phyloP scores from a whole-genome alignment of 768 basidiomycete species.

The Amanita rimosa region DNA sequence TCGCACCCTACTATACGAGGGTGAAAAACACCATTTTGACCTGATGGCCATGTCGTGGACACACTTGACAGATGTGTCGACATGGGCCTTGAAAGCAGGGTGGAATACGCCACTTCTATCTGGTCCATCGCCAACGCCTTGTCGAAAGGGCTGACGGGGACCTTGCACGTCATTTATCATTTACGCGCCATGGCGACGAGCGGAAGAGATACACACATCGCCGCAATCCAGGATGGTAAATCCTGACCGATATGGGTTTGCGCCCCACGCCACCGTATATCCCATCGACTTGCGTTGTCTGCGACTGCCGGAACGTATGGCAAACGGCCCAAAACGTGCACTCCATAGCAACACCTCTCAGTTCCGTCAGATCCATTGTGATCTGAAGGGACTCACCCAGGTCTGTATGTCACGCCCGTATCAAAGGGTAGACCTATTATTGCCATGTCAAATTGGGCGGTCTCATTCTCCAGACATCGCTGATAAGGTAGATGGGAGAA shows the following conservation, averaged over 20 bases:
- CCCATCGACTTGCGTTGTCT: conserved; percentile 45
- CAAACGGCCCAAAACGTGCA: conserved; percentile 81
- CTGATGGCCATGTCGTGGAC: conserved; percentile 11
- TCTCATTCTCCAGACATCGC: conserved; percentile 54
- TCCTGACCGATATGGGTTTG: conserved; percentile 50
- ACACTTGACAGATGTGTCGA: conserved; percentile 21
- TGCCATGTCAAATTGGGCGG: conserved; percentile 23
- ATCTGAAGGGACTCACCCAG: conserved; percentile 23
- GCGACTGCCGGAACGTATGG: conserved; percentile 71
- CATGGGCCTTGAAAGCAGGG: too few species aligned
- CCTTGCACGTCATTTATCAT: conserved; percentile 25
- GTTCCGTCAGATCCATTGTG: too few species aligned
- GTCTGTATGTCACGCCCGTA: conserved; percentile 52
- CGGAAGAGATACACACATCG: conserved; percentile 36
- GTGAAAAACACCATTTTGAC: too few species aligned
- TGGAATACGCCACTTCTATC: conserved; percentile 62
- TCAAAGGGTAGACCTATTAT: conserved; percentile 50
- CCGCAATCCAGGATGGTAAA: conserved; percentile 71
- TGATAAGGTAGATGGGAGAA: conserved; percentile 77
- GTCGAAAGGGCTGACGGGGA: conserved; percentile 74
- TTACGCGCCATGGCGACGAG: neutral
- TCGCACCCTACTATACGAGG: conserved; percentile 11
- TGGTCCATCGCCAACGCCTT: conserved; percentile 77
- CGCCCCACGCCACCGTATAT: conserved; percentile 65
- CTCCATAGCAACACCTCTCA: conserved; percentile 21